Conservation (phyloP, 2,329 filamentous ascomycete genomes). For the Penicillium sp. region DNA sequence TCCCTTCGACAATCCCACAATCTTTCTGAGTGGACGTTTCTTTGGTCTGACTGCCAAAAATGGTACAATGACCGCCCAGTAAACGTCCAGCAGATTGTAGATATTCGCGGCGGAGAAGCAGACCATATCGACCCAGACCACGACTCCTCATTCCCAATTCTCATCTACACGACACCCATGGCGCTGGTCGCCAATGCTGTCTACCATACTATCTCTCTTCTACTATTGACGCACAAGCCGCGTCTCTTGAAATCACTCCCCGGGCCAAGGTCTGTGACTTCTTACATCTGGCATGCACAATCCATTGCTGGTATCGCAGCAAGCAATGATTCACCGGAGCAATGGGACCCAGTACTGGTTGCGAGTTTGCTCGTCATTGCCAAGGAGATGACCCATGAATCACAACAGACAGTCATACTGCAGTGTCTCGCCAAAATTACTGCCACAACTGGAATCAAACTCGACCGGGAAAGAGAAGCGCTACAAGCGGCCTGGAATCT, state of each 20-base stretch:
- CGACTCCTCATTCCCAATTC: conserved; percentile 26
- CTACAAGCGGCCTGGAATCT: conserved; percentile 21
- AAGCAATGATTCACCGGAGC: conserved; percentile 28
- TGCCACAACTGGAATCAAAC: conserved; percentile 22
- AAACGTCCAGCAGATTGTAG: conserved; percentile 24
- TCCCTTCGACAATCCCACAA: conserved; percentile 22
- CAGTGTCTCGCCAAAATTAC: conserved; percentile 17
- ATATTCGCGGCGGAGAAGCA: conserved; percentile 26
- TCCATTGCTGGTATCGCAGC: conserved; percentile 26
- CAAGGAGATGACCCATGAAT: conserved; percentile 28
- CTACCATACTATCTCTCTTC: conserved; percentile 26
- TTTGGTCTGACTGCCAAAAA: conserved; percentile 29
- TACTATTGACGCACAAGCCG: conserved; percentile 26
- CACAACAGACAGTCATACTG: conserved; percentile 23
- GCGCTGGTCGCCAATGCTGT: conserved; percentile 28
- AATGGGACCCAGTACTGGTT: conserved; percentile 28
- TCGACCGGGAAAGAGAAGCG: conserved; percentile 17
- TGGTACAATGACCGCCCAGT: conserved; percentile 29
- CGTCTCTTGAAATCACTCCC: conserved; percentile 26
- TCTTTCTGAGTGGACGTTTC: conserved; percentile 26
- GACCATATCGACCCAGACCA: conserved; percentile 26
- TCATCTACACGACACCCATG: conserved; percentile 30
- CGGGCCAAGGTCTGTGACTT: conserved; percentile 24
- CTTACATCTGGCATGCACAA: conserved; percentile 30
- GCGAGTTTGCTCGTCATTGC: conserved; percentile 22